phyloP scores from a whole-genome alignment of 208 protist species.

The Wallacemonas sp. region DNA sequence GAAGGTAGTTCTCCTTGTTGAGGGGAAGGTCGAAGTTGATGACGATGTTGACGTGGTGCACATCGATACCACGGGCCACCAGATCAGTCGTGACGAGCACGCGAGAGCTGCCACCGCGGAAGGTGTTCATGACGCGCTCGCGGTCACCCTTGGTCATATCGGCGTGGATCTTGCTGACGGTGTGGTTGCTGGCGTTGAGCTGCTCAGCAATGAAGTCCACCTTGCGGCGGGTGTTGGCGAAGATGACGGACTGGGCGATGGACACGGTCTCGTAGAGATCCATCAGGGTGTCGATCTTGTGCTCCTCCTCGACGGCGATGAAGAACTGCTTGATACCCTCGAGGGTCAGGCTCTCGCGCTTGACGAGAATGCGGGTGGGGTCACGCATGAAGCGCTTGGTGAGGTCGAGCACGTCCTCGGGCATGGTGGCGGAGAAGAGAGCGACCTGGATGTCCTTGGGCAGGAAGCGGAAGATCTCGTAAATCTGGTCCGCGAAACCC shows the following conservation, averaged over 20 bases:
- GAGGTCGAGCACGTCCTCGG: constrained; percentile 98
- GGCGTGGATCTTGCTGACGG: constrained; percentile 97
- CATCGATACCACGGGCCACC: constrained; percentile 99
- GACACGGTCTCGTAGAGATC: constrained; percentile 93
- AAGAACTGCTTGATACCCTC: constrained; percentile 99
- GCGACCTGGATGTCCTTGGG: constrained; percentile 97
- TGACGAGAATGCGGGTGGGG: constrained; percentile 99
- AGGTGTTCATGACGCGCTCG: constrained; percentile 98
- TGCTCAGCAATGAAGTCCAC: constrained; percentile 97
- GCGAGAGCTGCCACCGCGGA: constrained; percentile 95
- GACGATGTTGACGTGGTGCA: constrained; percentile 99
- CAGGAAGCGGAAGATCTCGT: constrained; percentile 98
- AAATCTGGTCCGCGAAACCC: constrained; percentile 98
- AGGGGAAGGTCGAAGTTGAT: constrained; percentile 99
- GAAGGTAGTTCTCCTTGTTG: constrained; percentile 99
- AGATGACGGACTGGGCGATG: constrained; percentile 98
- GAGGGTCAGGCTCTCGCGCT: constrained; percentile 98
- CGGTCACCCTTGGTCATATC: constrained; percentile 98
- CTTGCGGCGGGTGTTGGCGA: constrained; percentile 98
- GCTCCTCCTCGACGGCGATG: constrained; percentile 96
- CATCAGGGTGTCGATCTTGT: constrained; percentile 98
- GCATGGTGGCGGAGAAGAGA: constrained; percentile 99
- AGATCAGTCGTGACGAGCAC: constrained; percentile 99
- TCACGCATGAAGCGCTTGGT: constrained; percentile 99
- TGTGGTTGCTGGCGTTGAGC: constrained; percentile 89